Base-by-base conservation (phyloP, 371 early-diverging fungal genomes). In the Cladochytrium tenue region DNA sequence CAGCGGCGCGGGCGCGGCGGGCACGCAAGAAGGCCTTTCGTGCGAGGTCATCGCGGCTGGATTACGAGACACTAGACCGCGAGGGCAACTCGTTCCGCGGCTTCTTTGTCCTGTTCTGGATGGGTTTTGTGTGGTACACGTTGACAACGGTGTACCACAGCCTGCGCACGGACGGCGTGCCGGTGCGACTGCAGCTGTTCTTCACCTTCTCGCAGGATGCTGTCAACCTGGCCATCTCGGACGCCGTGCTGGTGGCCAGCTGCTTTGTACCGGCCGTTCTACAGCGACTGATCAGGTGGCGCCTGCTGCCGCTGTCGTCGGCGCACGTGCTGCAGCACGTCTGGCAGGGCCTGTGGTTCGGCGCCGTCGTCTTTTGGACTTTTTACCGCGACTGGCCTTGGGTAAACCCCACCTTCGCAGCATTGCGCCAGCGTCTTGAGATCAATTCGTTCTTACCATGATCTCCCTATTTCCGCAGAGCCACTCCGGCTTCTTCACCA, bases 21-120 rank as follows among this genome's bases (percentile, higher is more conserved):
- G 56, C 4, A 5, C 43, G 69, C 0, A 68, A 64, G 32, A 27
- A 43, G 32, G 60, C 59, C 51, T 88, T 86, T 65, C 58, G 50
- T 31, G 71, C 84, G 0, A 82, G 85, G 20, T 53, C 80, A 2
- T 83, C 82, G 43, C 73, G 63, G 34, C 77, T 87, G 17, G 87
- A 87, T 78, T 82, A 73, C 61, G 81, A 81, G 3, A 71, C 75
- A 34, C 71, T 88, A 4, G 72, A 79, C 65, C 69, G 73, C 28
- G 76, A 79, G 43, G 66, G 77, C 55, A 74, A 79, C 56, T 73
- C 77, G 33, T 74, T 82, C 68, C 85, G 92, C n/a, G 96, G 97
- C 0, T 93, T 95, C 63, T 92, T 93, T 66, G 90, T 90, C 0
- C 80, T 95, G 7, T 95, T 95, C 76, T 97, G 96, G 96, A 85